Conservation (phyloP, 441 rosid species). For the Macaranga tanarius region DNA sequence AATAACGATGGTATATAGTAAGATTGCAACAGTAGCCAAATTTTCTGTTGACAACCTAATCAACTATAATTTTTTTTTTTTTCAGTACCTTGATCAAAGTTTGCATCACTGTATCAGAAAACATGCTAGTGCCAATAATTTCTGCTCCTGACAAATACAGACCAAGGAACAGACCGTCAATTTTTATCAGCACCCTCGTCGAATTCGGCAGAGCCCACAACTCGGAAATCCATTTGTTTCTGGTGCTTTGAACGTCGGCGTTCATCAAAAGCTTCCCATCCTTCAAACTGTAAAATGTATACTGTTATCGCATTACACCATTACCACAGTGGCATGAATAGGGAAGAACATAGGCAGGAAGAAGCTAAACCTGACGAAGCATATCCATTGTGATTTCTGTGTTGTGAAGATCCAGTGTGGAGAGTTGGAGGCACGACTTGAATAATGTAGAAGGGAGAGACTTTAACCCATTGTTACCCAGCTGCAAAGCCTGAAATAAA, state of each 20-base stretch:
- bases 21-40: not conserved
- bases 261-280: slow-evolving; percentile 73
- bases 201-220: slow-evolving; percentile 56
- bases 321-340: not conserved
- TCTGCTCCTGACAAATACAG: not conserved
- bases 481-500: slow-evolving; percentile 53
- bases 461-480: slow-evolving; percentile 67
- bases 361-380: slow-evolving; percentile 64
- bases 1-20: not conserved
- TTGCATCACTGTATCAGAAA: not conserved
- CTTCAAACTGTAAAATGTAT: slow-evolving; percentile 48
- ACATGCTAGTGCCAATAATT: not conserved
- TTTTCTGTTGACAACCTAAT: not conserved
- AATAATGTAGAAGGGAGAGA: slow-evolving; percentile 58
- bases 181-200: slow-evolving; percentile 92
- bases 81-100: not conserved
- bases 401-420: slow-evolving; percentile 66
- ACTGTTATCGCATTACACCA: not conserved
- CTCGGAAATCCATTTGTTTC: slow-evolving; percentile 83
- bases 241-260: slow-evolving; percentile 75
- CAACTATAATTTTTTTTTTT: not conserved
- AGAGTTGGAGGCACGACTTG: slow-evolving; percentile 52
- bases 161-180: slow-evolving; percentile 25
- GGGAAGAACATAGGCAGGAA: slow-evolving; percentile 2
- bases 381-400: slow-evolving; percentile 74